phyloP scores from a whole-genome alignment of 176 grass and related monocot genomes.

The Musa itinerans region DNA sequence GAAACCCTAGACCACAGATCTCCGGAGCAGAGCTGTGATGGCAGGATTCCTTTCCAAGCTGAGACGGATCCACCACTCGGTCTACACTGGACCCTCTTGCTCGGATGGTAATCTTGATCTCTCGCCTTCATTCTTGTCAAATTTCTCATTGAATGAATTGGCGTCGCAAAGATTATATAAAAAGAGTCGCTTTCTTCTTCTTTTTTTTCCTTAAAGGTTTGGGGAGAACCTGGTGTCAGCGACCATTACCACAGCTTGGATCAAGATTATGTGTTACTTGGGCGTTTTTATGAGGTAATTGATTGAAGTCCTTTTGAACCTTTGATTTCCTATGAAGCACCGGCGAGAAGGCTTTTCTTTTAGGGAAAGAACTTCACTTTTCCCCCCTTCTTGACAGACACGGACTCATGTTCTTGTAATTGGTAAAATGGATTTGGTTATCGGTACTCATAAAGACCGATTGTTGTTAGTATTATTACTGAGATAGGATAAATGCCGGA shows the following conservation, averaged over 20 bases:
- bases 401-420: neutral
- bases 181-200: neutral
- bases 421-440: too few relatives aligned
- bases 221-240: constrained; percentile 35
- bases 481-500: too few relatives aligned
- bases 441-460: too few relatives aligned
- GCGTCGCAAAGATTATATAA: neutral
- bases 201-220: constrained; percentile 13
- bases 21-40: constrained; percentile 4
- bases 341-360: neutral
- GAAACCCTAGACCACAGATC: too few relatives aligned
- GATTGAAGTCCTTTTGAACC: constrained; percentile 16
- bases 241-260: constrained; percentile 21
- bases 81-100: constrained; percentile 48
- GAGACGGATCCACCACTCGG: constrained; percentile 38
- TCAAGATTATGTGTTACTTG: constrained; percentile 34
- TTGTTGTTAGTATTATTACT: too few relatives aligned
- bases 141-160: neutral
- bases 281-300: constrained; percentile 31
- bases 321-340: neutral
- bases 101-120: constrained; percentile 32
- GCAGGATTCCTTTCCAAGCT: constrained; percentile 22
- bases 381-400: neutral
- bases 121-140: neutral
- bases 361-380: neutral